phyloP scores from a whole-genome alignment of 106 monocot genomes.

The Dendrobium catenatum region DNA sequence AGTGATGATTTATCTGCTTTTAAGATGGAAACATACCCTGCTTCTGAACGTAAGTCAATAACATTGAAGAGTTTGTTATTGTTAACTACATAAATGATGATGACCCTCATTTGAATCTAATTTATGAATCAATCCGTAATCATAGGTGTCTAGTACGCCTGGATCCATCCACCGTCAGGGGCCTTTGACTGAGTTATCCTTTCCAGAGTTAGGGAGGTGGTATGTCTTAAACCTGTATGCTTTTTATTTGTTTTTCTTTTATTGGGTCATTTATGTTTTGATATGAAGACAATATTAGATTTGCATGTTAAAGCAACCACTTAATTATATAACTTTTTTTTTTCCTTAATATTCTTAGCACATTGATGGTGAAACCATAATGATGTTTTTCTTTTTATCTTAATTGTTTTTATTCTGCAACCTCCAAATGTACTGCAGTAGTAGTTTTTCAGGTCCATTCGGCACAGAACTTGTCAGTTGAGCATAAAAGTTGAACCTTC shows the following conservation, averaged over 20 bases:
- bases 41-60: slow-evolving; percentile 27
- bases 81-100: not conserved
- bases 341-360: too few species aligned
- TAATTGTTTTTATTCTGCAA: not conserved
- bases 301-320: not conserved
- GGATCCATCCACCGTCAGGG: slow-evolving; percentile 20
- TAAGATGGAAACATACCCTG: too few species aligned
- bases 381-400: not conserved
- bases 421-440: not conserved
- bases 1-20: slow-evolving; percentile 13
- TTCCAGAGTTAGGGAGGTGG: slow-evolving; percentile 18
- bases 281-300: not conserved
- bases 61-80: not conserved
- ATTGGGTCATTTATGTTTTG: not conserved
- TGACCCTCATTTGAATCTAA: slow-evolving; percentile 7
- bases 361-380: not conserved
- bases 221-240: slow-evolving; percentile 15
- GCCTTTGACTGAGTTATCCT: slow-evolving; percentile 7
- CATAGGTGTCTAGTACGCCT: slow-evolving; percentile 10
- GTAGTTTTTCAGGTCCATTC: not conserved
- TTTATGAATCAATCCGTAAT: not conserved
- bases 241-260: not conserved
- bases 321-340: not conserved
- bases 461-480: not conserved
- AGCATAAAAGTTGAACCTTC: not conserved